Evolutionary conservation across 768 basidiomycete genomes (phyloP), one percentile per base, ranked within the genome.

Genomic region (Podaxis carcinomalis): DNA sequence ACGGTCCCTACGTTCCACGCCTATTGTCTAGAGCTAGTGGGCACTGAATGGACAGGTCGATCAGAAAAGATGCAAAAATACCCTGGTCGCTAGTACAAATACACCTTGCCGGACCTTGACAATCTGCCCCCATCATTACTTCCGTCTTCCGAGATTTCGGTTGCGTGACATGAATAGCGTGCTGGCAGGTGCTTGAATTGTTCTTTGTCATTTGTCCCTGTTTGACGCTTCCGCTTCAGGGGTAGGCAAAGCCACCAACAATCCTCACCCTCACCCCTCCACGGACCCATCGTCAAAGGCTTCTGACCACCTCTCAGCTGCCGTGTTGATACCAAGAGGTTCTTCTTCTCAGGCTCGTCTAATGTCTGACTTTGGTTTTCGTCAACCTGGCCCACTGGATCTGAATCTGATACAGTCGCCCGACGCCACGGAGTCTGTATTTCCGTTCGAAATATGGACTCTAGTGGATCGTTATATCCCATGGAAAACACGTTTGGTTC

Each of bases 381-480:
- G 11, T 7, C 35, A 19, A 39, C 19, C 36, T 39, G 10, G 3
- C 52, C 21, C 23, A 19, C 32, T n/a, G 35, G 36, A 54, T 39
- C 35, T 21, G 23, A 13, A 39, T 40, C 35, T 25, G 37, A 37
- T 54, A 23, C 13, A 4, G 19, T 21, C 10, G 13, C 47, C 47
- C 23, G 10, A 39, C 5, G 19, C n/a, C 21, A 19, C 19, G 10
- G 49, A 50, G 10, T 35, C 57, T 6, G 57, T 40, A 27, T 58
- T 58, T 50, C 57, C 57, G 19, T 50, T 58, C n/a, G 57, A 58
- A 37, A 50, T 58, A 47, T 58, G 57, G 57, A 58, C 46, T 14
- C n/a, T 58, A 5, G 57, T 58, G 32, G 49, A 50, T 39, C 47
- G 21, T 10, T 51, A 58, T 39, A 58, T 58, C 10, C 57, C 57